Conservation (phyloP, 2,329 filamentous ascomycete genomes). For the Drechslera avenae region DNA sequence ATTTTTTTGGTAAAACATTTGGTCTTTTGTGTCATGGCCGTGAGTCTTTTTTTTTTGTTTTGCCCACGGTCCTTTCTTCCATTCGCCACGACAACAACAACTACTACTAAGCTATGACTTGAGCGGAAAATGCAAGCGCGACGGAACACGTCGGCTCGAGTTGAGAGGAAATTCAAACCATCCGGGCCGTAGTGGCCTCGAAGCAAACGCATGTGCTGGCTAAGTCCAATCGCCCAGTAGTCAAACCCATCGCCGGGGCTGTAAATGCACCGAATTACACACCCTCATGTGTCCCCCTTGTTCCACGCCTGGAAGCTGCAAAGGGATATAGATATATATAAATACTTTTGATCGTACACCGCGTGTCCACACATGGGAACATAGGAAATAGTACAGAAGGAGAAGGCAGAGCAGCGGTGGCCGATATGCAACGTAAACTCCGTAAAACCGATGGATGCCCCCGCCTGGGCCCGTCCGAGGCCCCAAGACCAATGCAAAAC, state of each 20-base stretch:
- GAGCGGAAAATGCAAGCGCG: slow-evolving; percentile 25
- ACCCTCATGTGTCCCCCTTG: slow-evolving; percentile 1
- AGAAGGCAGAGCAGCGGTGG: slow-evolving; percentile 24
- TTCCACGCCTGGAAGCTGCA: slow-evolving; percentile 7
- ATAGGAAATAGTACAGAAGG: slow-evolving; percentile 31
- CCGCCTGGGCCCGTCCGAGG: slow-evolving; percentile 21
- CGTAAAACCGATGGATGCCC: slow-evolving; percentile 23
- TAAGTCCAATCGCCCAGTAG: slow-evolving; percentile 12
- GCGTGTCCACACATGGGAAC: slow-evolving; percentile 21
- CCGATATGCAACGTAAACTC: slow-evolving; percentile 32
- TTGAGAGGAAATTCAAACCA: slow-evolving; percentile 32
- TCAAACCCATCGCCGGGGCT: slow-evolving; percentile 25
- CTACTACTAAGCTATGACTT: slow-evolving; percentile 25
- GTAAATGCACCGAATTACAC: slow-evolving; percentile 27
- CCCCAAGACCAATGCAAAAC: slow-evolving; percentile 12
- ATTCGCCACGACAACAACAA: slow-evolving; percentile 26
- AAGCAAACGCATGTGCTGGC: slow-evolving; percentile 13
- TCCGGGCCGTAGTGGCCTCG: slow-evolving; percentile 15
- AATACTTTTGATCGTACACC: slow-evolving; percentile 43
- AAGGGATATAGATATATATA: slow-evolving; percentile 34
- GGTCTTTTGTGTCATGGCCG: slow-evolving; percentile 20
- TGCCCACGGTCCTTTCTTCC: slow-evolving; percentile 26
- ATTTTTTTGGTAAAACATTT: not conserved
- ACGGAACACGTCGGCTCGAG: slow-evolving; percentile 21
- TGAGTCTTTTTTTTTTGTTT: too few relatives aligned